Evolutionary conservation across 176 grass and related monocot genomes (phyloP), one percentile per base, ranked within the genome.

Genomic region (Miscanthus lutarioriparius): DNA sequence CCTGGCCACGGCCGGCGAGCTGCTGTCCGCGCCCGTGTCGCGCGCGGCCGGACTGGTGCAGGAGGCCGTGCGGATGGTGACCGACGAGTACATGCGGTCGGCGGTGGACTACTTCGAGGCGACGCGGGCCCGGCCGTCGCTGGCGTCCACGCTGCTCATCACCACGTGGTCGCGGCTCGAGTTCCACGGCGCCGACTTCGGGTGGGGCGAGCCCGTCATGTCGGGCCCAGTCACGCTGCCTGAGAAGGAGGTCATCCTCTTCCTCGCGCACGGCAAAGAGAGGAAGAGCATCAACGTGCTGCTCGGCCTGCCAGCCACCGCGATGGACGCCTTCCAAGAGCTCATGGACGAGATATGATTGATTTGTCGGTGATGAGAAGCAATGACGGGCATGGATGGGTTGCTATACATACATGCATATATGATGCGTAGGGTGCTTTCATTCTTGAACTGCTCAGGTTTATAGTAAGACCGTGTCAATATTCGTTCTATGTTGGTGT

Each of bases 41-140:
- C 86, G 70, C 75, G 77, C 96, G 0, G 91, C 84, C 1, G 89
- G 65, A 53, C 78, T 90, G 48, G 96, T 96, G 64, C 89, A 94
- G 84, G 89, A 53, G 9, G 91, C 93, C 7, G 91, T 99, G 53
- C 70, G 70, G 41, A 82, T 91, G 89, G 96, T 96, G 19, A 94
- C 91, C 7, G 91, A 96, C 56, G 96, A 94, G 37, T 94, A 99
- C 84, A 94, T 99, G 91, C 65, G 96, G 9, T 99, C 96, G 19
- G 96, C 91, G 22, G 87, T 99, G 25, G 93, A 99, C 81, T 99
- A 91, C 86, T 99, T 96, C 69, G 96, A 99, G 93, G 79, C 80
- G 8, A 96, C 96, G 80, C 77, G 91, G 17, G 85, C 87, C 20
- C 58, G 96, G 38, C 96, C 96, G 9, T 96, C 91, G 27, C 86